These are phyloP conservation scores for Monosporascus sp. DNA, from an alignment of 2,329 filamentous ascomycete genomes.

Conservation along the genomic window DNA sequence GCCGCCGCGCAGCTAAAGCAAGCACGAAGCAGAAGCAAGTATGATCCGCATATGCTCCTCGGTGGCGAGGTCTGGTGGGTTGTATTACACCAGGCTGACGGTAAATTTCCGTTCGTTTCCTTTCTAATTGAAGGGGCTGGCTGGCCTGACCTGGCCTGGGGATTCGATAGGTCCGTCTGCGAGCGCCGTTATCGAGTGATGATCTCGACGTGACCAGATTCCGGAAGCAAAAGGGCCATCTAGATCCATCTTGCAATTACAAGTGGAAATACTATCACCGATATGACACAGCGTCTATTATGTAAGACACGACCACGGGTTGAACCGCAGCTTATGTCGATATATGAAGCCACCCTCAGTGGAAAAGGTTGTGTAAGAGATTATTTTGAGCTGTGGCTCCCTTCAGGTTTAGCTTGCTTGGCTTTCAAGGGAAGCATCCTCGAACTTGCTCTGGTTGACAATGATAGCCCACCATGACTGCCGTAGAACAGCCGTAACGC, in stretches of 20 bases:
- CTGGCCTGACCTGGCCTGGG: not conserved
- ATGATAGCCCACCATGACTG: too few species aligned
- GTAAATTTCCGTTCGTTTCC: not conserved
- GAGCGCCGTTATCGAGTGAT: not conserved
- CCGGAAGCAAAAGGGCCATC: not conserved
- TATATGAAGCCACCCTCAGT: not conserved
- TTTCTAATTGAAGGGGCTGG: not conserved
- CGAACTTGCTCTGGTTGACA: too few species aligned
- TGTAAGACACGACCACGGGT: not conserved
- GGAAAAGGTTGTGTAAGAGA: not conserved
- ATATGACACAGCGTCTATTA: not conserved
- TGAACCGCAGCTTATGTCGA: not conserved
- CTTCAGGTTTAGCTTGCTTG: not conserved
- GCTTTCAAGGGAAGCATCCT: too few species aligned
- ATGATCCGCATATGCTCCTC: constrained; percentile 36
- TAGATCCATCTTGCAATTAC: not conserved
- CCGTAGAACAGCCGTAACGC: too few species aligned
- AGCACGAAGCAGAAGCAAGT: constrained; percentile 33
- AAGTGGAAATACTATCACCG: not conserved
- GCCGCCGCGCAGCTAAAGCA: constrained; percentile 18
- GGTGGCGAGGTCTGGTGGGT: constrained; percentile 18
- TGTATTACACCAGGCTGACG: constrained; percentile 9
- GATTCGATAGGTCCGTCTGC: not conserved
- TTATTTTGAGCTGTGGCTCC: not conserved
- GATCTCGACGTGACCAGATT: not conserved